These are phyloP conservation scores for Aspergillus eucalypticola DNA, from an alignment of 2,329 filamentous ascomycete species.

Conservation along the genomic window DNA sequence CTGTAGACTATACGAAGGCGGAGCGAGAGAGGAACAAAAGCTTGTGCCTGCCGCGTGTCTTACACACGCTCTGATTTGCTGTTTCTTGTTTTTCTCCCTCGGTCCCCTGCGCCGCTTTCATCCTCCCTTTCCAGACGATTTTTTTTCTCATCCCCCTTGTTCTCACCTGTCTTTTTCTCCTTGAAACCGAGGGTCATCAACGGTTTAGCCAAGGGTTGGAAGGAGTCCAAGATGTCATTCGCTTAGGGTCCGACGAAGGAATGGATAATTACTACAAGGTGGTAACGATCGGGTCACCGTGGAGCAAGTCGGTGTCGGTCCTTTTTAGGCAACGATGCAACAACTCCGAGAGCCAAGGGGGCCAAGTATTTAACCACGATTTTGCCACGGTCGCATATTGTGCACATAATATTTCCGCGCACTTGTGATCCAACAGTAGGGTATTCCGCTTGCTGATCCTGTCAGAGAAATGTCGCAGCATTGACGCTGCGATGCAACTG, in stretches of 20 bases:
- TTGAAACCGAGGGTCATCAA: background rate
- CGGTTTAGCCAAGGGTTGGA: background rate
- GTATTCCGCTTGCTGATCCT: constrained; percentile 15
- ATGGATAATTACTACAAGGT: background rate
- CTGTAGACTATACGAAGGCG: constrained; percentile 7
- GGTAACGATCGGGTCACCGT: background rate
- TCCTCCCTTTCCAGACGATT: background rate
- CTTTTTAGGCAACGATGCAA: constrained; percentile 6
- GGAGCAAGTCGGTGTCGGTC: background rate
- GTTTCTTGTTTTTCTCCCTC: background rate
- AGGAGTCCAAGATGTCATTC: background rate
- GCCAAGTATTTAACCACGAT: constrained; percentile 11
- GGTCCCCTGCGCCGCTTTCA: constrained; percentile 1
- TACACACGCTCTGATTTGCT: background rate
- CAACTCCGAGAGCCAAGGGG: constrained; percentile 3
- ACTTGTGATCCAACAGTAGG: constrained; percentile 1
- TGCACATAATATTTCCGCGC: background rate
- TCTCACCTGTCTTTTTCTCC: background rate
- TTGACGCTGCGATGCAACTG: background rate
- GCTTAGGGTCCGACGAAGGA: background rate
- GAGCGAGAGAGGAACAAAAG: constrained; percentile 10
- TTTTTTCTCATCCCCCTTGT: background rate
- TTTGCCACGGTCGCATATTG: constrained; percentile 6
- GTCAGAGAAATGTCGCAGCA: constrained; percentile 19
- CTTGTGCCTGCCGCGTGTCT: constrained; percentile 13